Base-by-base conservation (phyloP, 495 filamentous ascomycete genomes). In the Neurospora sp. region DNA sequence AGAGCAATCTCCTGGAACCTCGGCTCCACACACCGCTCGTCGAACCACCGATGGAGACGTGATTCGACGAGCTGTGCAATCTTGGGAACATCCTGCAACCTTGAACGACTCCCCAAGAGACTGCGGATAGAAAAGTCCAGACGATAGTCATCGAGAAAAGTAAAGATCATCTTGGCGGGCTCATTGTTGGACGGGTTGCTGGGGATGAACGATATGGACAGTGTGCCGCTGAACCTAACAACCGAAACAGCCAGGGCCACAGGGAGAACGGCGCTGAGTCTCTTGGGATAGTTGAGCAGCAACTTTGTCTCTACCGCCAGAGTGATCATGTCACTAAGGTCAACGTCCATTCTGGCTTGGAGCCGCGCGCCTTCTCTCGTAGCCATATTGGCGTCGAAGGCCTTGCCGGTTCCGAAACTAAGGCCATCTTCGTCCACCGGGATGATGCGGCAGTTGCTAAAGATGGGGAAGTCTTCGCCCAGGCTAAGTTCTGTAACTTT, bases 381-480 rank as follows among this genome's bases (percentile, higher is more conserved):
- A 3, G 87, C 88, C 74, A 74, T 82, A 44, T 82, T 79, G 5
- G 81, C 76, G 74, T 83, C 81, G 68, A 83, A 77, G 77, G 84
- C 68, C 80, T 86, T 77, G 80, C 87, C 80, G 81, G 86, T 53
- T 81, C 83, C 65, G 35, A 87, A 73, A 71, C 73, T 81, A n/a
- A 88, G 73, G 2, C 87, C 87, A 78, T 89, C 86, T 73, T 93
- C 93, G 74, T 96, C 93, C 0, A 92, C 90, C 4, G 92, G 92
- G 31, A 93, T 93, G 69, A 99, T 93, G 72, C 96, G 90, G 80
- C 96, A 98, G 81, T 99, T 99, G 85, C 94, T 98, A 81, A 99
- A 97, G 20, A 99, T 99, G 9, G 96, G 96, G 74, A 98, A 99
- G 74, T 98, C 96, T 75, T 99, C 96, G 22, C 96, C 96, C 0